Conservation (phyloP, 192 early-diverging fungal genomes). For the Dissophora globulifera region DNA sequence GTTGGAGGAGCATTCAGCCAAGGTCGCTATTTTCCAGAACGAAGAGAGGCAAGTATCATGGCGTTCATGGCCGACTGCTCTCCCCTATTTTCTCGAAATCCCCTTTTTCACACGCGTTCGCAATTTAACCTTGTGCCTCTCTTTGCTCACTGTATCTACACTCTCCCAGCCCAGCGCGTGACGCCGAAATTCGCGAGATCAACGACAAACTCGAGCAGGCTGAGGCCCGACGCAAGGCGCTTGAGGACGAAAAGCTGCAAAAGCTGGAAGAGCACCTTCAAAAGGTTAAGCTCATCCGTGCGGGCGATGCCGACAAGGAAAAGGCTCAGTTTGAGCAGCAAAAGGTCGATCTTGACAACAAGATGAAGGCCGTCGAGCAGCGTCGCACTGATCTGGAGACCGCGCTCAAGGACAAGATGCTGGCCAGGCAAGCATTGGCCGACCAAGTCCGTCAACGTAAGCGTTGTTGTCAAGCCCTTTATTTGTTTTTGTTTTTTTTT, state of each 20-base stretch:
- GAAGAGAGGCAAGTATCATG: conserved; percentile 33
- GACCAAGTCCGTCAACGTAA: conserved; percentile 53
- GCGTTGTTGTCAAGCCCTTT: too few species aligned
- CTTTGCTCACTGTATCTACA: background rate
- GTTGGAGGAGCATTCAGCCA: conserved; percentile 42
- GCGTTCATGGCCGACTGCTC: too few species aligned
- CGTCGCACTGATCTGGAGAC: conserved; percentile 36
- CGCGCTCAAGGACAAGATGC: conserved; percentile 47
- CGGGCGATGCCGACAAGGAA: conserved; percentile 21
- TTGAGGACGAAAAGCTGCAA: conserved; percentile 40
- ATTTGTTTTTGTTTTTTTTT: too few species aligned
- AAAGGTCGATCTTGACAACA: conserved; percentile 39
- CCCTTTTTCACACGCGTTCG: background rate
- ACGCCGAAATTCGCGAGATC: conserved; percentile 41
- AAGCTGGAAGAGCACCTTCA: conserved; percentile 45
- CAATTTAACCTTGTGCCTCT: too few species aligned
- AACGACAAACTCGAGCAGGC: conserved; percentile 47
- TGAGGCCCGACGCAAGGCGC: conserved; percentile 38
- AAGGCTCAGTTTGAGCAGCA: conserved; percentile 43
- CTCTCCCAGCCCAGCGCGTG: conserved; percentile 19
- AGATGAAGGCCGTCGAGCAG: conserved; percentile 51
- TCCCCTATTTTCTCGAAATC: too few species aligned
- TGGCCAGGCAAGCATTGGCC: conserved; percentile 26
- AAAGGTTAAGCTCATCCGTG: conserved; percentile 28
- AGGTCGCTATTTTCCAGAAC: conserved; percentile 45